Conservation (phyloP, 306 rosid genomes). For the Prinsepia uniflora region DNA sequence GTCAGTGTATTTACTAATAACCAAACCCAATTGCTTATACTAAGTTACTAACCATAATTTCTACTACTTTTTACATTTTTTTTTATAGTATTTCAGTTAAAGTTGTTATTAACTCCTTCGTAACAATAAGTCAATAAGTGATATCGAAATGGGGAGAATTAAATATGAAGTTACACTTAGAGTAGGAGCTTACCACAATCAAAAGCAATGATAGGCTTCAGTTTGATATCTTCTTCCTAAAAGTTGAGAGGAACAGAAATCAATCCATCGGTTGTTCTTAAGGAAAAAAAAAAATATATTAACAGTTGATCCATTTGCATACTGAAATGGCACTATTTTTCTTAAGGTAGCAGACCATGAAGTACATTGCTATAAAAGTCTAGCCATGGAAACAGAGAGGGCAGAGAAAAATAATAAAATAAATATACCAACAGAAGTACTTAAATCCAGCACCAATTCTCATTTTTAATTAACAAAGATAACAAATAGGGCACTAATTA, state of each 20-base stretch:
- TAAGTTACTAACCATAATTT: background rate
- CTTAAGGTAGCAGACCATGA: background rate
- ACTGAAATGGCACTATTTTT: background rate
- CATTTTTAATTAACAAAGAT: background rate
- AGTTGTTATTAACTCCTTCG: background rate
- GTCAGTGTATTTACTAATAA: too few relatives aligned
- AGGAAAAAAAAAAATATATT: too few relatives aligned
- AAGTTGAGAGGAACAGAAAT: slow-evolving; percentile 23
- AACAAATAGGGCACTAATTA: background rate
- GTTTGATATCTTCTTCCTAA: slow-evolving; percentile 89
- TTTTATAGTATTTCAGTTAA: background rate
- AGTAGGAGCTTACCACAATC: slow-evolving; percentile 67
- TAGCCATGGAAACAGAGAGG: background rate
- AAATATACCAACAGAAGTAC: background rate
- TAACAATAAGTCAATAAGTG: background rate
- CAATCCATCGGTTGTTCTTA: background rate
- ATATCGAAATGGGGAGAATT: background rate
- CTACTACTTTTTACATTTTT: background rate
- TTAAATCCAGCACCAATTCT: background rate
- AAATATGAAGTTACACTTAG: background rate
- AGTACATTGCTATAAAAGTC: slow-evolving; percentile 4
- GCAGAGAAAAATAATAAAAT: background rate
- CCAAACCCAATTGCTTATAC: background rate
- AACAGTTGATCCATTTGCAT: background rate
- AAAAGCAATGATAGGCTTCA: slow-evolving; percentile 89